Percentiles rank a stretch among this genome's conserved stretches.
phyloP scores from a whole-genome alignment of 2,329 filamentous ascomycete genomes.

The Penicillium paneum region DNA sequence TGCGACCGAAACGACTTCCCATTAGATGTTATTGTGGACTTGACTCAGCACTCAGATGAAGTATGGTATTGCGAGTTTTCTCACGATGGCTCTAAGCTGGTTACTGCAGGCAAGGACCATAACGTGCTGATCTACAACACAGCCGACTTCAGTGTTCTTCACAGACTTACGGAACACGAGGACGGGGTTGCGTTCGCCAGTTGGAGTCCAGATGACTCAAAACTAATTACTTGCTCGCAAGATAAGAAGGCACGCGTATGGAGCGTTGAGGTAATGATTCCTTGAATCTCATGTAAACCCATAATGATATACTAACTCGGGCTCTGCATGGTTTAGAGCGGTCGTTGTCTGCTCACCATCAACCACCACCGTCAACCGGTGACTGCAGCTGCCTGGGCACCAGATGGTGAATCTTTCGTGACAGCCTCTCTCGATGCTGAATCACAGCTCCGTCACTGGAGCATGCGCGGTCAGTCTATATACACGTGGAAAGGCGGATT shows the following conservation, averaged over 20 bases:
- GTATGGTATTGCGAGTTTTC: constrained; percentile 93
- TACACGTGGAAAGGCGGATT: constrained; percentile 68
- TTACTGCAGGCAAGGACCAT: constrained; percentile 74
- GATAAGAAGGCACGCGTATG: constrained; percentile 73
- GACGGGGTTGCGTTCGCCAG: constrained; percentile 73
- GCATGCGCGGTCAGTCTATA: constrained; percentile 58
- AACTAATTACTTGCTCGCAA: constrained; percentile 77
- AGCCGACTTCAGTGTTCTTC: constrained; percentile 62
- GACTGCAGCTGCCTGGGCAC: constrained; percentile 84
- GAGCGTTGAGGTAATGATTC: constrained; percentile 59
- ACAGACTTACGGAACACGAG: constrained; percentile 63
- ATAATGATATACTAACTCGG: constrained; percentile 9
- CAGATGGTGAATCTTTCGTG: constrained; percentile 73
- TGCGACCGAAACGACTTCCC: constrained; percentile 82
- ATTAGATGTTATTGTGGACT: constrained; percentile 64
- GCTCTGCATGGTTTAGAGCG: constrained; percentile 50
- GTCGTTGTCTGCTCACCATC: constrained; percentile 61
- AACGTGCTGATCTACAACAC: constrained; percentile 81
- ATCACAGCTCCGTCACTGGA: constrained; percentile 68
- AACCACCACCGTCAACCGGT: constrained; percentile 77
- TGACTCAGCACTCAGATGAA: constrained; percentile 73
- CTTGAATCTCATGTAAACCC: not conserved
- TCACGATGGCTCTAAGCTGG: constrained; percentile 76
- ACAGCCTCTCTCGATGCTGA: constrained; percentile 71
- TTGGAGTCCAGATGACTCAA: constrained; percentile 89